Conservation (phyloP, 202 grass and related monocot species). For the Miscanthus sacchariflorus region DNA sequence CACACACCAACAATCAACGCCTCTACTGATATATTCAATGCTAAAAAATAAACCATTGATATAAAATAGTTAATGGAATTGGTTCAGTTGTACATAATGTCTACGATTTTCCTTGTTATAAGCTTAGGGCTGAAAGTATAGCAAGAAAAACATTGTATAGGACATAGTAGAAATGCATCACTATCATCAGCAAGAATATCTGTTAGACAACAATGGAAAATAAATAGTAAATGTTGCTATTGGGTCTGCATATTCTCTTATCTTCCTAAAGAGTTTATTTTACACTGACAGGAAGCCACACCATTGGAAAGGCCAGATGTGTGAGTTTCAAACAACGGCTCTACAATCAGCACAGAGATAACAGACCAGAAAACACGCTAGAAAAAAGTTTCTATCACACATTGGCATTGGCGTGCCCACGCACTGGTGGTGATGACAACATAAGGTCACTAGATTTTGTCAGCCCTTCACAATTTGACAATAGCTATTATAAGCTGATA, state of each 20-base stretch:
- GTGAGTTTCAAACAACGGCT: constrained; percentile 79
- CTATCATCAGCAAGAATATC: constrained; percentile 13
- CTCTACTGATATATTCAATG: neutral
- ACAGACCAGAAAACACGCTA: constrained; percentile 63
- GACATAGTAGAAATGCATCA: constrained; percentile 9
- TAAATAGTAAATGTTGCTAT: constrained; percentile 9
- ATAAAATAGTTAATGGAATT: constrained; percentile 23
- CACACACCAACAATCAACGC: neutral
- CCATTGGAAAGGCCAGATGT: constrained; percentile 79
- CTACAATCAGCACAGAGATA: constrained; percentile 74
- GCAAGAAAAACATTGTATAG: constrained; percentile 3
- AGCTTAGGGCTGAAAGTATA: constrained; percentile 25
- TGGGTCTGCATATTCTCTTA: constrained; percentile 8
- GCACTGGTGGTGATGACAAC: constrained; percentile 63
- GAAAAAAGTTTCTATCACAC: constrained; percentile 62
- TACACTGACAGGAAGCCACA: constrained; percentile 72
- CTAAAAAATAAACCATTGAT: constrained; percentile 12
- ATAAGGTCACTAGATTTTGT: constrained; percentile 58
- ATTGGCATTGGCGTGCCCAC: constrained; percentile 58
- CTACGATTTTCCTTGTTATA: constrained; percentile 30
- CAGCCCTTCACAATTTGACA: constrained; percentile 75
- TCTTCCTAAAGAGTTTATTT: constrained; percentile 26
- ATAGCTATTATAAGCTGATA: constrained; percentile 80
- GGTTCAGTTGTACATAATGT: constrained; percentile 5
- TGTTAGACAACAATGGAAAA: constrained; percentile 27